Evolutionary conservation across 2,329 filamentous ascomycete genomes (phyloP).

Genomic region (Fusarium anthophilum): DNA sequence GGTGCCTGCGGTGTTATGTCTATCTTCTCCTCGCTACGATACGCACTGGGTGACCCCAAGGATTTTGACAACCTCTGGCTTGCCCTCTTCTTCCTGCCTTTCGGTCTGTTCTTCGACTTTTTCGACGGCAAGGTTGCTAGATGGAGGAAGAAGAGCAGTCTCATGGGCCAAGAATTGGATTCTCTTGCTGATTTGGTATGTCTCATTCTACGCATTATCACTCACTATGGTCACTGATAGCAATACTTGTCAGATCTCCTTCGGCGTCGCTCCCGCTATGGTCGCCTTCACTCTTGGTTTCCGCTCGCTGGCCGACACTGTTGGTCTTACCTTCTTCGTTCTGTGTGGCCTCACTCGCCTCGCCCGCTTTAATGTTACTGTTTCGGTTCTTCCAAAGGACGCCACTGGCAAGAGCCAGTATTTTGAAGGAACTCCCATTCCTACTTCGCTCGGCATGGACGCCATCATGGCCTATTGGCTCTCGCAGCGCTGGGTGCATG

Average conservation of each 20-base stretch:
- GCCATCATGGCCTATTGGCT: slow-evolving; percentile 92
- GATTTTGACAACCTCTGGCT: slow-evolving; percentile 78
- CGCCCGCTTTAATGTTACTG: slow-evolving; percentile 97
- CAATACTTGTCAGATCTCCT: slow-evolving; percentile 76
- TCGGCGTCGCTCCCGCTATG: slow-evolving; percentile 88
- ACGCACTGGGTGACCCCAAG: slow-evolving; percentile 79
- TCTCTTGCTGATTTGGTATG: slow-evolving; percentile 92
- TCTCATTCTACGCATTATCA: slow-evolving; percentile 2
- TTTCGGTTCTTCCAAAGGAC: slow-evolving; percentile 89
- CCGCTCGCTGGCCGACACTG: slow-evolving; percentile 83
- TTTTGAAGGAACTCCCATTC: slow-evolving; percentile 97
- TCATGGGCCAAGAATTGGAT: slow-evolving; percentile 98
- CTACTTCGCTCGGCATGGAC: slow-evolving; percentile 84
- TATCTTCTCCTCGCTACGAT: slow-evolving; percentile 92
- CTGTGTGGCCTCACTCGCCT: slow-evolving; percentile 93
- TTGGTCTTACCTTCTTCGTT: slow-evolving; percentile 86
- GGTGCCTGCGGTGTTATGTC: slow-evolving; percentile 94
- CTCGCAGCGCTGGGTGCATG: slow-evolving; percentile 79
- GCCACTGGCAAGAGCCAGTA: slow-evolving; percentile 90
- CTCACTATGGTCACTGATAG: slow-evolving; percentile 9
- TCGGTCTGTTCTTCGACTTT: slow-evolving; percentile 96
- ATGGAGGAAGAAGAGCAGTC: slow-evolving; percentile 94
- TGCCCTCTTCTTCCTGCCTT: slow-evolving; percentile 87
- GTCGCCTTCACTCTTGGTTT: slow-evolving; percentile 90
- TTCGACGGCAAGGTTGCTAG: slow-evolving; percentile 96